Evolutionary conservation across 345 rosid genomes (phyloP).

Genomic region (Acer saccharum): DNA sequence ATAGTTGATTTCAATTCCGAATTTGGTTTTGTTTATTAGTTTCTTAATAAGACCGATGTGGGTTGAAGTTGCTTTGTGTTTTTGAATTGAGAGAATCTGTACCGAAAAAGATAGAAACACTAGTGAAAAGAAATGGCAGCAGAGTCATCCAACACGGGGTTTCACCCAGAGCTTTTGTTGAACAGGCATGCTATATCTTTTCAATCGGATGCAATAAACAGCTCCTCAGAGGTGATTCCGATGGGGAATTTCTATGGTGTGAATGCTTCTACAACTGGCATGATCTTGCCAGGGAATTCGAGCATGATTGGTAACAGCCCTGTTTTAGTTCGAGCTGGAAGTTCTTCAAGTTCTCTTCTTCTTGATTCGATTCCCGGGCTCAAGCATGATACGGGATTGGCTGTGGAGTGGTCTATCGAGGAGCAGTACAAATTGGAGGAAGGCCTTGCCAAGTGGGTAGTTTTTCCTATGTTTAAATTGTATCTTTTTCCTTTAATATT

Average conservation of each 20-base stretch:
- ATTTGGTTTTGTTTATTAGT: too few species aligned
- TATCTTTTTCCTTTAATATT: neutral
- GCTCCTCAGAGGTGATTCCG: slow-evolving; percentile 51
- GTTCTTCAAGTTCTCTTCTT: slow-evolving; percentile 50
- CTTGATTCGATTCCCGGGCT: slow-evolving; percentile 61
- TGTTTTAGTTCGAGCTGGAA: slow-evolving; percentile 39
- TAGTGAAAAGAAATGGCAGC: slow-evolving; percentile 52
- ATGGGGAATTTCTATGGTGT: slow-evolving; percentile 52
- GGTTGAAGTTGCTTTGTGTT: neutral
- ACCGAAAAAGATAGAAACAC: too few species aligned
- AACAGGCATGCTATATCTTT: slow-evolving; percentile 56
- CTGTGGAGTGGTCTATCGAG: slow-evolving; percentile 78
- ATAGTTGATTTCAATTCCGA: too few species aligned
- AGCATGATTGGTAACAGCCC: slow-evolving; percentile 37
- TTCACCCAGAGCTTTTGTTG: slow-evolving; percentile 39
- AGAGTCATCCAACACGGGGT: slow-evolving; percentile 52
- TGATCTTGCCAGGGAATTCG: slow-evolving; percentile 42
- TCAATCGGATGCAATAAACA: slow-evolving; percentile 43
- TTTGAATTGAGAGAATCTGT: neutral
- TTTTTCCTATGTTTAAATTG: neutral
- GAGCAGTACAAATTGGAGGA: slow-evolving; percentile 76
- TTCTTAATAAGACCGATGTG: too few species aligned
- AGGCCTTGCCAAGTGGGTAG: slow-evolving; percentile 66
- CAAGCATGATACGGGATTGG: slow-evolving; percentile 58
- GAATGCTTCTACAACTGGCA: slow-evolving; percentile 20